phyloP scores from a whole-genome alignment of 495 filamentous ascomycete species.

The Letharia columbiana region DNA sequence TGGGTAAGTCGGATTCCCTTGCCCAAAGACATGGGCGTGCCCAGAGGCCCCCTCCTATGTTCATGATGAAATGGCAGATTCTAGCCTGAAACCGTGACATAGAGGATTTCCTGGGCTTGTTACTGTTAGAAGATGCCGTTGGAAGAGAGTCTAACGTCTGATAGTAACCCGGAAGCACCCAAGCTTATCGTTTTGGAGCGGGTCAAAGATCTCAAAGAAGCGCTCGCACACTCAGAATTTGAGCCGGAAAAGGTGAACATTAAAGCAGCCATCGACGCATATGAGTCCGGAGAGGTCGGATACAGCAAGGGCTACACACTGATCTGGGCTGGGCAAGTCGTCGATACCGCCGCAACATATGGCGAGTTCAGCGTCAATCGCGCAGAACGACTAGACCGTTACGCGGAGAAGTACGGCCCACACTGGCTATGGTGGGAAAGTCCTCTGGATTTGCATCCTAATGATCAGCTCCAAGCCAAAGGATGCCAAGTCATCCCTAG shows the following conservation, averaged over 20 bases:
- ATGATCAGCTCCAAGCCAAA: not conserved
- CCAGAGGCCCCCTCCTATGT: not conserved
- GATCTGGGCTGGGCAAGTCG: not conserved
- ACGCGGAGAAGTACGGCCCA: not conserved
- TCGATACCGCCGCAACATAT: not conserved
- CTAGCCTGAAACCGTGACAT: not conserved
- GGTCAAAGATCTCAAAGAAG: not conserved
- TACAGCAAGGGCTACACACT: not conserved
- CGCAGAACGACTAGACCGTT: not conserved
- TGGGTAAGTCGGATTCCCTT: not conserved
- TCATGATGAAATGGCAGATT: not conserved
- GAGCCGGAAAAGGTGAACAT: not conserved
- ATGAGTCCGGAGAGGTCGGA: not conserved
- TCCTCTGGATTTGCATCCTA: not conserved
- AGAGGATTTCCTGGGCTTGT: not conserved
- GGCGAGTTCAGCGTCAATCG: not conserved
- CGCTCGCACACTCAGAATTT: not conserved
- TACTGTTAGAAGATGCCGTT: not conserved
- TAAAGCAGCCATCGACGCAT: not conserved
- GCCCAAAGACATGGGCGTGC: not conserved
- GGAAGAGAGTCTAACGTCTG: not conserved
- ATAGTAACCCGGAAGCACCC: not conserved
- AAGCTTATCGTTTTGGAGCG: not conserved
- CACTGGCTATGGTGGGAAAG: not conserved
- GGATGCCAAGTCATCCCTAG: not conserved